Conservation (phyloP, 2,329 filamentous ascomycete genomes). For the Botrytis porri region DNA sequence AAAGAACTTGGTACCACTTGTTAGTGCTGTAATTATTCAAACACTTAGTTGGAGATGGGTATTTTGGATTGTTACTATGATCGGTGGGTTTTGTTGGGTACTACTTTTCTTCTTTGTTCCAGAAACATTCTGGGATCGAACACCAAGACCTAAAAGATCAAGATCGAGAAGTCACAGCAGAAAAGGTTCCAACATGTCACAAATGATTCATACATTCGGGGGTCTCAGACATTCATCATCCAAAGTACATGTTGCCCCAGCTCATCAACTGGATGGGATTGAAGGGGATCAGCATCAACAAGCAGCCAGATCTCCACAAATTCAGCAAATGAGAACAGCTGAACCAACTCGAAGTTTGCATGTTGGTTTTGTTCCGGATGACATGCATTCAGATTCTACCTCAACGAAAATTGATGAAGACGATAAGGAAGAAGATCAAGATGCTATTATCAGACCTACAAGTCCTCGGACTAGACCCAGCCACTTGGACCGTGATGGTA, state of each 20-base stretch:
- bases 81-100: constrained; percentile 67
- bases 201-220: constrained; percentile 24
- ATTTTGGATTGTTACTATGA: constrained; percentile 82
- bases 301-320: background rate
- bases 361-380: constrained; percentile 54
- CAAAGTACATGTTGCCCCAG: background rate
- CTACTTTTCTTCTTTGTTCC: constrained; percentile 88
- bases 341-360: constrained; percentile 41
- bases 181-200: constrained; percentile 22
- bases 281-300: background rate
- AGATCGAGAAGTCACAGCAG: constrained; percentile 22
- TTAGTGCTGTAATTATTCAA: constrained; percentile 82
- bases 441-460: constrained; percentile 6
- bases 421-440: background rate
- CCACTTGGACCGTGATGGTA: background rate
- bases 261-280: constrained; percentile 6
- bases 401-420: constrained; percentile 10
- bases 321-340: background rate
- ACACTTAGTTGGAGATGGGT: constrained; percentile 83
- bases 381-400: constrained; percentile 18
- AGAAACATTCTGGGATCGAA: constrained; percentile 93
- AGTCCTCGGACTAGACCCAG: background rate
- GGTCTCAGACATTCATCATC: constrained; percentile 17
- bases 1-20: constrained; percentile 85
- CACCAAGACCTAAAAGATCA: constrained; percentile 48